Percentiles rank a stretch among this genome's conserved stretches.
Conservation (phyloP, 1,284 basidiomycete genomes). For the Agaricales sp. region DNA sequence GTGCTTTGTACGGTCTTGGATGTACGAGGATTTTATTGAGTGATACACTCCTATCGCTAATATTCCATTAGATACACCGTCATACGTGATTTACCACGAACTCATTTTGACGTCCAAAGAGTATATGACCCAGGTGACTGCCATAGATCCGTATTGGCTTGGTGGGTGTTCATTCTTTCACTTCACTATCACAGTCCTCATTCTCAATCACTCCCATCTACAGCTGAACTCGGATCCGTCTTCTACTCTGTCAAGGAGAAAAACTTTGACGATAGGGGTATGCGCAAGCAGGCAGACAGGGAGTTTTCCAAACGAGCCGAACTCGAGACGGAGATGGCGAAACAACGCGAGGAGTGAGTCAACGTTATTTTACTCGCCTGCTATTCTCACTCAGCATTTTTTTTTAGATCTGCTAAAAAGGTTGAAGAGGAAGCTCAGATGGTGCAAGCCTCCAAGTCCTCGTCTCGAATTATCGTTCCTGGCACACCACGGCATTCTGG, state of each 20-base stretch:
- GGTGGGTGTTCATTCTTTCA: background rate
- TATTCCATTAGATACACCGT: constrained; percentile 43
- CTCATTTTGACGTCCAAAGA: constrained; percentile 90
- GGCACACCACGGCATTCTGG: constrained; percentile 73
- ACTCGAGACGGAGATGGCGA: constrained; percentile 83
- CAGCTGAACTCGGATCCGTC: constrained; percentile 86
- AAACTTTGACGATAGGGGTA: constrained; percentile 82
- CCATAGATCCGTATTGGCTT: constrained; percentile 93
- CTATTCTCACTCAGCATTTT: constrained; percentile 6
- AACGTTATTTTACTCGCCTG: background rate
- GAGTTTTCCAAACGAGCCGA: constrained; percentile 88
- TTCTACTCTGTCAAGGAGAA: constrained; percentile 95
- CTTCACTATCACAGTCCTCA: constrained; percentile 5
- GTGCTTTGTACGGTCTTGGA: constrained; percentile 91
- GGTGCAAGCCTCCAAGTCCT: constrained; percentile 32
- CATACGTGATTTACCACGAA: constrained; percentile 96
- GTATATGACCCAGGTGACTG: constrained; percentile 96
- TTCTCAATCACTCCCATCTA: constrained; percentile 3
- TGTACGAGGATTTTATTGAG: constrained; percentile 45
- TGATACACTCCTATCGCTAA: background rate
- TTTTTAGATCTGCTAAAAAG: constrained; percentile 47
- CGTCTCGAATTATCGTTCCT: constrained; percentile 65
- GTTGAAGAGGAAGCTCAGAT: constrained; percentile 56
- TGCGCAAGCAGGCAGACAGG: constrained; percentile 63
- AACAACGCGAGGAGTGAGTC: constrained; percentile 77